phyloP scores from a whole-genome alignment of 2,329 filamentous ascomycete species.

The Podosphaera aphanis region DNA sequence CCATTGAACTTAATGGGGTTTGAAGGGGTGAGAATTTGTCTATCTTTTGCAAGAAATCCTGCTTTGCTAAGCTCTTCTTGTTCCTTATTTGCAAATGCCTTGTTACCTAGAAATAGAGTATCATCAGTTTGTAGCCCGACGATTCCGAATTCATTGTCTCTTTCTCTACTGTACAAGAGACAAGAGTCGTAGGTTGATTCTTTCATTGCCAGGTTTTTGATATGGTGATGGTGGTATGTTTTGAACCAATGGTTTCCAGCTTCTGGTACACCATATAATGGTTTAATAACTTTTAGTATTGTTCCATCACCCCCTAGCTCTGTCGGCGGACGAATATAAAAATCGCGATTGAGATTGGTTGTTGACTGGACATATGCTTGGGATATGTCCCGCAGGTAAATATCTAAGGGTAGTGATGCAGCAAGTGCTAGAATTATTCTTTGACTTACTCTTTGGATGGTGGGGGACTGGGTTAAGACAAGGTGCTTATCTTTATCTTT shows the following conservation, averaged over 20 bases:
- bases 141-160: neutral
- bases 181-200: neutral
- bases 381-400: neutral
- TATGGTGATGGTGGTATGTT: neutral
- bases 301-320: neutral
- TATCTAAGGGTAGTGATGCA: neutral
- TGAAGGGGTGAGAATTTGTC: no score
- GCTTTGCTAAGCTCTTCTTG: neutral
- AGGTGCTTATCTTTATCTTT: neutral
- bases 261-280: neutral
- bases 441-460: neutral
- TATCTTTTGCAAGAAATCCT: neutral
- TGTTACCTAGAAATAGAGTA: neutral
- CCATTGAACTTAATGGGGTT: no score
- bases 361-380: neutral
- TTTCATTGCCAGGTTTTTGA: neutral
- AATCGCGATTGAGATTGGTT: neutral
- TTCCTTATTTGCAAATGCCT: neutral
- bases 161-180: neutral
- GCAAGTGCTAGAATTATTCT: neutral
- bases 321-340: neutral
- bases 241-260: neutral
- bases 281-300: neutral
- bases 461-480: neutral
- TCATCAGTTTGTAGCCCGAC: neutral